Conservation (phyloP, 2,329 filamentous ascomycete species). For the Chrysosphaeria jannelii region DNA sequence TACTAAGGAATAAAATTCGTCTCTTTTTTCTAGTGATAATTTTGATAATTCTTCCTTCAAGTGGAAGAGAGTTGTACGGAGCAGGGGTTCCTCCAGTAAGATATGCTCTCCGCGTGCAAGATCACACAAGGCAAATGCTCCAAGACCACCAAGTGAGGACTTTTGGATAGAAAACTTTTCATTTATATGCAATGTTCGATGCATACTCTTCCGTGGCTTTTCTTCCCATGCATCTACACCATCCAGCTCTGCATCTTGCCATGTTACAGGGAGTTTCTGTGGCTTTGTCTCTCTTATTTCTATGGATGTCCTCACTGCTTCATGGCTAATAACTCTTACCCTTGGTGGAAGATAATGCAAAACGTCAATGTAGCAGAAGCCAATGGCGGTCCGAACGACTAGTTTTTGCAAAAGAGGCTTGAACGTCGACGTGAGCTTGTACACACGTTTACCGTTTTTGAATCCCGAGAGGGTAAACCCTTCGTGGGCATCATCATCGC, state of each 20-base stretch:
- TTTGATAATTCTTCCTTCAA: conserved; percentile 10
- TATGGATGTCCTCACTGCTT: too few species aligned
- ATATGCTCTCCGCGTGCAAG: conserved; percentile 12
- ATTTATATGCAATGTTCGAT: conserved; percentile 11
- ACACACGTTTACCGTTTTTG: conserved; percentile 3
- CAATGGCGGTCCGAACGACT: conserved; percentile 3
- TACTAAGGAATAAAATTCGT: conserved; percentile 11
- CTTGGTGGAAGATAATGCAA: conserved; percentile 1
- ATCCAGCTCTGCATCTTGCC: too few species aligned
- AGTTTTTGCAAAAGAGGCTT: too few species aligned
- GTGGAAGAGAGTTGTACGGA: conserved; percentile 8
- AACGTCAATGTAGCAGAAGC: conserved; percentile 3
- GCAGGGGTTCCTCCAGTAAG: conserved; percentile 14
- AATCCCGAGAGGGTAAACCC: conserved; percentile 1
- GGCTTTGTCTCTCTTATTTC: too few species aligned
- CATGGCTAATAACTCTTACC: too few species aligned
- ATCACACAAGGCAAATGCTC: conserved; percentile 14
- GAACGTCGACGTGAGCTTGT: conserved; percentile 2
- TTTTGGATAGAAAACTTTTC: conserved; percentile 11
- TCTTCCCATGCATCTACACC: too few species aligned
- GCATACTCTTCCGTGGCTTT: too few species aligned
- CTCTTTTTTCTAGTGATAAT: conserved; percentile 8
- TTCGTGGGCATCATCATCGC: not conserved
- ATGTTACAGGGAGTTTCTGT: too few species aligned
- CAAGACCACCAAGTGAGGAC: conserved; percentile 15